Base-by-base conservation (phyloP, 139 green algal genomes). In the Bryopsis sp. region DNA sequence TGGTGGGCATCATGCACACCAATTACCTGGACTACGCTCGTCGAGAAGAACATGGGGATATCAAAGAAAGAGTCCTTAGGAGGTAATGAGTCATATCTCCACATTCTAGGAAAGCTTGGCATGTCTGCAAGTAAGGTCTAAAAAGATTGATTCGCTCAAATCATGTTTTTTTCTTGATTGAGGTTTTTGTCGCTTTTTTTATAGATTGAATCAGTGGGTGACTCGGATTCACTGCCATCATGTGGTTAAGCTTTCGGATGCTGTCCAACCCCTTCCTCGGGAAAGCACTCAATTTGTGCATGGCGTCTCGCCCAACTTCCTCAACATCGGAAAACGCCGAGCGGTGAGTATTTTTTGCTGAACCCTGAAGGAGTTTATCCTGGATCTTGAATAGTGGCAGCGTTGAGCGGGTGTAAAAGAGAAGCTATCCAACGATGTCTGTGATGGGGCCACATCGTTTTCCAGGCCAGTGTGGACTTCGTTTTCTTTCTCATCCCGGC, bases 21-120 rank as follows among this genome's bases (percentile, higher is more conserved):
- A 99, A 99, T 82, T 99, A 99, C 80, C 82, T 98, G 57, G 95
- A 99, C 79, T 99, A 99, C 70, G 94, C 85, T 1, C 79, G 84
- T 11, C 66, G 88, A 5, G 90, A 95, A 78, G 82, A 90, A 48
- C 71, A 82, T 8, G 90, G 90, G 2, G 34, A 77, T 7, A 29
- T 93, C 15, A 94, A 92, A 74, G 84, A 86, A 68, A 54, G 15
- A 64, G 48, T 64, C 7, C 48, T 57, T 24, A 5, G 7, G 2
- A n/a, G n/a, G n/a, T n/a, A n/a, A n/a, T n/a, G n/a, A n/a, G n/a
- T n/a, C n/a, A n/a, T n/a, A 11, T 4, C 35, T 29, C 48, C 35
- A 31, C 48, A 61, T 4, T 4, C 35, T 61, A 3, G 3, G 48
- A 4, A 31, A 57, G 24, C 24, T 26, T 57, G 47, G 24, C 24